Evolutionary conservation across 805 yeast species (phyloP), one percentile per base, ranked within the genome.

Genomic region (Starmerella riodocensis): DNA sequence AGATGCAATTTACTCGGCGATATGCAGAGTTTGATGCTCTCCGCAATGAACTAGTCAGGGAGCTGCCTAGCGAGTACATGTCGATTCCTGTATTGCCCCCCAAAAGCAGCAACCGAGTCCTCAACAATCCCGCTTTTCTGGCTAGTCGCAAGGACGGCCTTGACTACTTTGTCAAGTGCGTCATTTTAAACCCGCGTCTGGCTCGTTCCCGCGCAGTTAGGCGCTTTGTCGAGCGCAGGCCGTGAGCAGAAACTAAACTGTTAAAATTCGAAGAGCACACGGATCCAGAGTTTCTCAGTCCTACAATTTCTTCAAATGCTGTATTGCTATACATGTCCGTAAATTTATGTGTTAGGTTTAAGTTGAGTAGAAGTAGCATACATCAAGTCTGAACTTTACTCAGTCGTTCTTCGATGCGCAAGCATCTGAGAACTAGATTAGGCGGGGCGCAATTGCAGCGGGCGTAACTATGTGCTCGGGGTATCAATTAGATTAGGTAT

Each of bases 21-120:
- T 82, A 78, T 56, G 69, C 73, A 26, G 88, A 81, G 32, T 70
- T 82, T 44, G 75, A 59, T 29, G 45, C 42, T 24, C 62, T 82
- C 26, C 63, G 77, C 20, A 50, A 50, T 1, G 44, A 49, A 4
- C 54, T 78, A 17, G 52, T 50, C 12, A 34, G 30, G 3, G 59
- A 55, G 24, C 68, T 61, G 43, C 70, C 72, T 0, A 44, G 49
- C 1, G 50, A 53, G n/a, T 29, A 37, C 12, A 48, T 50, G n/a
- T 61, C 63, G 40, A 57, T 73, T 13, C 70, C 74, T 4, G 51
- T 49, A 6, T 51, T 66, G n/a, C 74, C 74, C 6, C 68, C 71
- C 3, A 68, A 66, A 41, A 55, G 65, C 28, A 34, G 59, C 29
- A 40, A 54, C 53, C 41, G 53, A 53, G 30, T 46, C 53, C 4